Evolutionary conservation across 75 land plant genomes (phyloP).

Genomic region (Larix kaempferi): DNA sequence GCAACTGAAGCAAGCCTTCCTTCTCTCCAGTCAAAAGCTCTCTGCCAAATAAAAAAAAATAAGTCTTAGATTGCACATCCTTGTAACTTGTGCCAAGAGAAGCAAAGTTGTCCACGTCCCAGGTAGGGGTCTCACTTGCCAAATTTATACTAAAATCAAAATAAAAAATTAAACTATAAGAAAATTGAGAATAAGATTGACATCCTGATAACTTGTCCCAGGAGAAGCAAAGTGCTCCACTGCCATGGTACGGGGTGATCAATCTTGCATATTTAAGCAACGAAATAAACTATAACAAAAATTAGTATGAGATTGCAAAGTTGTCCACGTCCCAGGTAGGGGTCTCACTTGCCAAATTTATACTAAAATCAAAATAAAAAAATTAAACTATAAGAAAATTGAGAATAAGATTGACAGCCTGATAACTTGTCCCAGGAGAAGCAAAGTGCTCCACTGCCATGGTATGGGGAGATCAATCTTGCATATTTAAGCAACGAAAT

Average conservation of each 20-base stretch:
- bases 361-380: neutral
- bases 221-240: neutral
- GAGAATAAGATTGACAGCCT: neutral
- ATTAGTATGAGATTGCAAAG: too few relatives aligned
- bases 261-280: too few relatives aligned
- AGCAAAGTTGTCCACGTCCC: too few relatives aligned
- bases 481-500: too few relatives aligned
- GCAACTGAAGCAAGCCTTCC: slow-evolving; percentile 80
- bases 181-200: neutral
- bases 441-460: neutral
- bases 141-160: neutral
- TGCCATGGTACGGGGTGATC: too few relatives aligned
- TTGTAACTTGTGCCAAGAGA: too few relatives aligned
- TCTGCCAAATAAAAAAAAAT: slow-evolving; percentile 22
- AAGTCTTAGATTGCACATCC: neutral
- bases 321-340: too few relatives aligned
- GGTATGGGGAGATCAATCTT: too few relatives aligned
- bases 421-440: neutral
- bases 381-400: neutral
- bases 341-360: neutral
- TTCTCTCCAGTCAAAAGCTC: slow-evolving; percentile 84
- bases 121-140: too few relatives aligned
- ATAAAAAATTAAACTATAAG: neutral
- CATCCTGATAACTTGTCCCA: neutral
- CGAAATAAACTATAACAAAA: too few relatives aligned